Evolutionary conservation across 2,329 filamentous ascomycete genomes (phyloP).

Genomic region (Fusarium mundagurra): DNA sequence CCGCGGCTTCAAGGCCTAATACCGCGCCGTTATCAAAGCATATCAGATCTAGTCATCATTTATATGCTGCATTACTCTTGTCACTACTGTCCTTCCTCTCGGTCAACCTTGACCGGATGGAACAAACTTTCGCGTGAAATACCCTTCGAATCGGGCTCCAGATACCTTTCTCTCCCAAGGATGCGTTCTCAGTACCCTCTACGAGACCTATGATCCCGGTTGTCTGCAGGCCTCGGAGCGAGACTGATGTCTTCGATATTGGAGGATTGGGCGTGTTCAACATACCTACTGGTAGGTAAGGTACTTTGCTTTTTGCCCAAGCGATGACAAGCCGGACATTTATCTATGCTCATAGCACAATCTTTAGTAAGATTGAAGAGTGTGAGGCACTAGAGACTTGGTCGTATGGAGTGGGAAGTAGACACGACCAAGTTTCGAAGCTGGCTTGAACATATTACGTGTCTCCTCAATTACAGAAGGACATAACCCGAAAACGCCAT

Average conservation of each 20-base stretch:
- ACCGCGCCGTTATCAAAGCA: rapidly evolving
- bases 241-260: not conserved
- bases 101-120: rapidly evolving
- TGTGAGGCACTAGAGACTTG: rapidly evolving
- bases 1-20: not conserved
- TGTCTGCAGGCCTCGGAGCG: rapidly evolving
- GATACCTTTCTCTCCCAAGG: rapidly evolving
- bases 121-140: too few species aligned
- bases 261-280: too few species aligned
- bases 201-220: rapidly evolving
- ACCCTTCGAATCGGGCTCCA: not conserved
- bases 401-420: rapidly evolving
- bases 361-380: rapidly evolving
- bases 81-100: not conserved
- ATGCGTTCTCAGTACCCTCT: rapidly evolving
- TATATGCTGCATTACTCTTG: rapidly evolving
- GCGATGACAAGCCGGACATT: too few species aligned
- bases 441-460: rapidly evolving
- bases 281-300: too few species aligned
- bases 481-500: rapidly evolving
- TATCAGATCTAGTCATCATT: rapidly evolving
- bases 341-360: rapidly evolving
- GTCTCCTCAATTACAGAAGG: not conserved
- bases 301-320: too few species aligned
- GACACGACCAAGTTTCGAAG: rapidly evolving